A percentile compares a stretch with the other conserved stretches of the same genome.
phyloP scores from a whole-genome alignment of 768 basidiomycete genomes.

The Steccherinum ochraceum region DNA sequence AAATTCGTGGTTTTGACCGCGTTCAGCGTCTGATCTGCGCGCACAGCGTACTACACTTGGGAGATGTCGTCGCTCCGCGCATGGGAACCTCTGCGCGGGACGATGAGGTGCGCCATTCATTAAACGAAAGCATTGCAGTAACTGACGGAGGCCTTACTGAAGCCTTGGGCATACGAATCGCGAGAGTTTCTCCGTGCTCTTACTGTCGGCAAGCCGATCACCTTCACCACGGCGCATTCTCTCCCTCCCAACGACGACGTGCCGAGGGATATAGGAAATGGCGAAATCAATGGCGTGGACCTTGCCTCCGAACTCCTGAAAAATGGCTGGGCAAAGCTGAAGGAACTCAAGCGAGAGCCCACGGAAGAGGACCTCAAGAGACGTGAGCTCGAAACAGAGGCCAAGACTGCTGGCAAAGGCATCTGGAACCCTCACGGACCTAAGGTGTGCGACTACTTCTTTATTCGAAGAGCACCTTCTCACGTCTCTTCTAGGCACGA shows the following conservation, averaged over 20 bases:
- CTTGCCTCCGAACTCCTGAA: constrained; percentile 71
- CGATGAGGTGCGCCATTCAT: constrained; percentile 62
- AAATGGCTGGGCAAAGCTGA: constrained; percentile 90
- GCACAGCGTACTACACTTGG: constrained; percentile 78
- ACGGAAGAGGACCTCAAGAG: constrained; percentile 72
- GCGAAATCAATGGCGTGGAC: constrained; percentile 68
- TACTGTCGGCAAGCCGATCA: constrained; percentile 85
- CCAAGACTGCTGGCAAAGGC: constrained; percentile 69
- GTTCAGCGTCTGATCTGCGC: neutral
- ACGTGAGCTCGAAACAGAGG: constrained; percentile 71
- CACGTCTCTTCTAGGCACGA: constrained; percentile 37
- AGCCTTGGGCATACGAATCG: constrained; percentile 91
- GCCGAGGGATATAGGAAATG: constrained; percentile 74
- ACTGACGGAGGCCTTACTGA: neutral
- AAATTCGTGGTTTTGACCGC: constrained; percentile 6
- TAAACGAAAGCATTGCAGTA: no score
- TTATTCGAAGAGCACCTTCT: neutral
- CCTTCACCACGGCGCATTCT: constrained; percentile 77
- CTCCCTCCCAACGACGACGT: constrained; percentile 71
- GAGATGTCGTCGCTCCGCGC: constrained; percentile 79
- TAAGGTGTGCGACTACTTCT: constrained; percentile 36
- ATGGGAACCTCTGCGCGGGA: constrained; percentile 71
- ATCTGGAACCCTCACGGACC: constrained; percentile 83
- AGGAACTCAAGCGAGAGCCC: constrained; percentile 80
- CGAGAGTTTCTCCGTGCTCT: constrained; percentile 87